These are phyloP conservation scores for Claviceps monticola DNA, from an alignment of 2,329 filamentous ascomycete species.

Conservation along the genomic window DNA sequence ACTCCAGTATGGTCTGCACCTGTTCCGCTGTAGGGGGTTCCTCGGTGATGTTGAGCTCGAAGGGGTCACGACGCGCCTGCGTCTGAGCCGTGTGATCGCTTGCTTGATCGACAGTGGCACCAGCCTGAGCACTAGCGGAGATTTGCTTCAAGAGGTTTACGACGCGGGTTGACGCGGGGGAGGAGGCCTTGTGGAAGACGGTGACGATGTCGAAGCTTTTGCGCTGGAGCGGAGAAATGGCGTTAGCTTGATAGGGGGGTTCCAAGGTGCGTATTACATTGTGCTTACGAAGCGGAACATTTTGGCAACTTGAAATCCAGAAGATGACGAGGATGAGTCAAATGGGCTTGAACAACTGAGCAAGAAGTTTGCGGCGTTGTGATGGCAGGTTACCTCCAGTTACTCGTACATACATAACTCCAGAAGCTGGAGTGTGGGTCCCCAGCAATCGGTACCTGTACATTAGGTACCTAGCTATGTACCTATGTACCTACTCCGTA, in stretches of 20 bases:
- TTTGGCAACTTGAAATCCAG: not conserved
- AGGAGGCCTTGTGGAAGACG: constrained; percentile 79
- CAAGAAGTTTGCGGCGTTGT: not conserved
- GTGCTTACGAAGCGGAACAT: constrained; percentile 14
- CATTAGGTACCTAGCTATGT: not conserved
- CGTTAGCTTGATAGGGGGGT: not conserved
- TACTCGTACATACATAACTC: not conserved
- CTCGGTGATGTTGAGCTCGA: constrained; percentile 78
- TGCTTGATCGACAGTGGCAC: constrained; percentile 62
- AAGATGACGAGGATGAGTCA: not conserved
- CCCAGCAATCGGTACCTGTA: not conserved
- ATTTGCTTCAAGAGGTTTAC: constrained; percentile 69
- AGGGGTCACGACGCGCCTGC: constrained; percentile 44
- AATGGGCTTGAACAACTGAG: not conserved
- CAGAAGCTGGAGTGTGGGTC: not conserved
- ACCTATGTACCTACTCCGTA: too few relatives aligned
- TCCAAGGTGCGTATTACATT: not conserved
- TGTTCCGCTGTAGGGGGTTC: constrained; percentile 69
- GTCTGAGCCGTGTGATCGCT: constrained; percentile 50
- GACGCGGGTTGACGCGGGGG: constrained; percentile 58
- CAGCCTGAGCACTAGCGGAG: constrained; percentile 52
- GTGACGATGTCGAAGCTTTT: constrained; percentile 85
- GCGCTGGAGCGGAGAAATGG: constrained; percentile 33
- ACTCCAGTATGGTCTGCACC: constrained; percentile 70
- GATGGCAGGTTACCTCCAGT: not conserved